These are phyloP conservation scores for Butyriboletus loyo DNA, from an alignment of 768 basidiomycete species.

Conservation along the genomic window DNA sequence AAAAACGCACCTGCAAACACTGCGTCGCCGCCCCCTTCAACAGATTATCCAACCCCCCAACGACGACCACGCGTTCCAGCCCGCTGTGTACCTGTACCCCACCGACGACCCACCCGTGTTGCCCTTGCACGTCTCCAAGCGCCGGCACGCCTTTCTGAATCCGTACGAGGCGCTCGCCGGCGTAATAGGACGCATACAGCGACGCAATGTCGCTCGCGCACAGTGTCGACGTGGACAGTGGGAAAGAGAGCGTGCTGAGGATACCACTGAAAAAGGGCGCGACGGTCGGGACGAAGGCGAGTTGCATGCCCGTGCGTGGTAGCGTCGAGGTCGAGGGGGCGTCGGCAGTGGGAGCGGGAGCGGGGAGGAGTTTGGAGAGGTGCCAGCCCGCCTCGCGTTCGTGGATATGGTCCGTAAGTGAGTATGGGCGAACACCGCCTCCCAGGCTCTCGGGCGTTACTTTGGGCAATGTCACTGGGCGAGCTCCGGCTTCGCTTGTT, in stretches of 20 bases:
- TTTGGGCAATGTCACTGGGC: slow-evolving; percentile 77
- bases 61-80: slow-evolving; percentile 90
- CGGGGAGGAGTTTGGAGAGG: slow-evolving; percentile 58
- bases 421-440: slow-evolving; percentile 79
- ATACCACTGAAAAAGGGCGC: slow-evolving; percentile 98
- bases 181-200: slow-evolving; percentile 78
- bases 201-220: slow-evolving; percentile 68
- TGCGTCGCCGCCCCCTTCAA: slow-evolving; percentile 99
- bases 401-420: slow-evolving; percentile 97
- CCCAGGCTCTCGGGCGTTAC: slow-evolving; percentile 71
- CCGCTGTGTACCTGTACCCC: slow-evolving; percentile 91
- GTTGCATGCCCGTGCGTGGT: slow-evolving; percentile 46
- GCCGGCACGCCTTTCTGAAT: slow-evolving; percentile 69
- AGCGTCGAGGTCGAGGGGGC: slow-evolving; percentile 1
- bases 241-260: slow-evolving; percentile 80
- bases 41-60: slow-evolving; percentile 93
- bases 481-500: slow-evolving; percentile 55
- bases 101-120: slow-evolving; percentile 89
- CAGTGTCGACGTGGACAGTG: slow-evolving; percentile 57
- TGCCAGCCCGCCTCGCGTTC: slow-evolving; percentile 92
- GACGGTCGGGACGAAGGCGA: slow-evolving; percentile 87
- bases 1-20: slow-evolving; percentile 75
- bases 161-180: slow-evolving; percentile 66
- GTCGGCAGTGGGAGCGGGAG: neutral
- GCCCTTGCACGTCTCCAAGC: slow-evolving; percentile 70